Conservation (phyloP, 768 basidiomycete genomes). For the Mrakia gelida region DNA sequence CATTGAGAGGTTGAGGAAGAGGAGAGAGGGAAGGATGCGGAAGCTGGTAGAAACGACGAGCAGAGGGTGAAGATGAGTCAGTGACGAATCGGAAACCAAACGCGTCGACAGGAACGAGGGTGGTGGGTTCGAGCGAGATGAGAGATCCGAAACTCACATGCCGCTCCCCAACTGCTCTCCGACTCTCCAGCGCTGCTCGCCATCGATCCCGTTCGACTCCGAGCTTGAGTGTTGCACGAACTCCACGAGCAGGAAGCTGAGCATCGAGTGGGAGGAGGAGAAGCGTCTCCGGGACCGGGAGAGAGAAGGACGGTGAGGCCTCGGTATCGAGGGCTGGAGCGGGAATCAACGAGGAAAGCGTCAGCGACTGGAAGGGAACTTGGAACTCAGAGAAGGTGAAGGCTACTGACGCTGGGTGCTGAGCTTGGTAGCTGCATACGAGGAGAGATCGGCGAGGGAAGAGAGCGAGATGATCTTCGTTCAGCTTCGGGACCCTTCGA, state of each 20-base stretch:
- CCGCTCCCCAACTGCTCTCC: slow-evolving; percentile 17
- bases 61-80: neutral
- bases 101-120: neutral
- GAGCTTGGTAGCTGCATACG: slow-evolving; percentile 16
- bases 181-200: slow-evolving; percentile 8
- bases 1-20: slow-evolving; percentile 20
- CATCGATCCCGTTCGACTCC: slow-evolving; percentile 3
- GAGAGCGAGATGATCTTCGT: neutral
- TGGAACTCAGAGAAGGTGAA: neutral
- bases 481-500: neutral
- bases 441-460: neutral
- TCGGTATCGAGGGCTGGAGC: slow-evolving; percentile 22
- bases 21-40: slow-evolving; percentile 37
- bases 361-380: neutral
- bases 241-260: slow-evolving; percentile 1
- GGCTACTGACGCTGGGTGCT: slow-evolving; percentile 13
- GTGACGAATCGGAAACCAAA: neutral
- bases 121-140: slow-evolving; percentile 35
- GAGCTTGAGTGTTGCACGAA: neutral
- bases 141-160: slow-evolving; percentile 43
- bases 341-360: neutral
- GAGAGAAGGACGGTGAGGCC: slow-evolving; percentile 25
- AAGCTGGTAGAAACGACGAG: slow-evolving; percentile 36
- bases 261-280: neutral
- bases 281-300: slow-evolving; percentile 18